Evolutionary conservation across 2,329 filamentous ascomycete genomes (phyloP).

Genomic region (Hysterium pulicare): DNA sequence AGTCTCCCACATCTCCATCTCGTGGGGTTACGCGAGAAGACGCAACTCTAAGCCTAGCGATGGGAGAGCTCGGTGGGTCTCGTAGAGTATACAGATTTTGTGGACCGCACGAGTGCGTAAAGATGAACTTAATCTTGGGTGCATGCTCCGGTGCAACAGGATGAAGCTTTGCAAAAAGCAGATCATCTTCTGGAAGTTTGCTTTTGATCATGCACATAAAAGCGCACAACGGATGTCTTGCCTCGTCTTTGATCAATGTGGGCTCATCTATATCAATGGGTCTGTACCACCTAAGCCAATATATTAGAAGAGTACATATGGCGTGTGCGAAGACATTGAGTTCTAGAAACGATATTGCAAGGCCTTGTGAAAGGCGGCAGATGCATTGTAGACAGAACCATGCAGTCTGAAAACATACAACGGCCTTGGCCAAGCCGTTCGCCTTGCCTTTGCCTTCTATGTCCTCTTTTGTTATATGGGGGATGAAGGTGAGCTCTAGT

Average conservation of each 20-base stretch:
- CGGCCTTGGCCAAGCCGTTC: constrained; percentile 10
- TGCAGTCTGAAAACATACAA: constrained; percentile 12
- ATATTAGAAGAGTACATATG: constrained; percentile 15
- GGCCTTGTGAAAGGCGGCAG: constrained; percentile 7
- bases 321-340: constrained; percentile 17
- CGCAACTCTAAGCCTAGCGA: no score
- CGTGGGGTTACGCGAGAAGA: background rate
- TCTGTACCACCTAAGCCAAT: constrained; percentile 17
- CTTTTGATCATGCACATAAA: background rate
- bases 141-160: background rate
- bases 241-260: background rate
- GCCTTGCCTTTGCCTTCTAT: constrained; percentile 3
- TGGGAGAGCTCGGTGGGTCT: no score
- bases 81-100: background rate
- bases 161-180: background rate
- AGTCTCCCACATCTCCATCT: background rate
- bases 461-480: background rate
- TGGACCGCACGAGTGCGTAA: background rate
- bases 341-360: constrained; percentile 16
- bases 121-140: background rate
- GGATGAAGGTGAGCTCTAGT: background rate
- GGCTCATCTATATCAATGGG: constrained; percentile 13
- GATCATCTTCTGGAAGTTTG: background rate
- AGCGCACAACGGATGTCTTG: background rate
- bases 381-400: constrained; percentile 19